These are phyloP conservation scores for Fagopyrum homotropicum DNA, from an alignment of 148 eudicot genomes.

Conservation along the genomic window DNA sequence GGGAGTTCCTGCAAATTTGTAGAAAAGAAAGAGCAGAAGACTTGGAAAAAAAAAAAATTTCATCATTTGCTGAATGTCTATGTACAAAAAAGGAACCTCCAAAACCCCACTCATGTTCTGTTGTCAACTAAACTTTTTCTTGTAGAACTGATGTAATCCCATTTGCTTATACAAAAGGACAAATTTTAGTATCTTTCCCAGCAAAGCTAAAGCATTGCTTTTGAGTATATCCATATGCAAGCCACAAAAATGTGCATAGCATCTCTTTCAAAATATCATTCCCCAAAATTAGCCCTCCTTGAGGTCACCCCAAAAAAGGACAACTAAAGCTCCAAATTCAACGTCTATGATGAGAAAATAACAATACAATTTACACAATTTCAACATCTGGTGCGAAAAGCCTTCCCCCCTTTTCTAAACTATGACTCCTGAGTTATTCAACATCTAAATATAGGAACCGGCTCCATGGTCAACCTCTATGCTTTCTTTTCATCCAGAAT, in stretches of 20 bases:
- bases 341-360: neutral
- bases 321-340: neutral
- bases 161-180: neutral
- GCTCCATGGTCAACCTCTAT: neutral
- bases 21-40: neutral
- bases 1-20: neutral
- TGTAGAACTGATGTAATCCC: neutral
- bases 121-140: neutral
- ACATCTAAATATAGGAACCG: neutral
- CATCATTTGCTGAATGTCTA: neutral
- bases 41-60: neutral
- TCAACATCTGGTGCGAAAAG: neutral
- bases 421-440: neutral
- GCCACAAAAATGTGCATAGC: constrained; percentile 11
- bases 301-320: neutral
- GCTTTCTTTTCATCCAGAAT: neutral
- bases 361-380: neutral
- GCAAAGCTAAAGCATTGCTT: constrained; percentile 1
- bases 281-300: neutral
- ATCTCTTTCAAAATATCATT: neutral
- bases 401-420: neutral
- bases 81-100: constrained; percentile 4
- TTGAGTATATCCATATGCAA: neutral
- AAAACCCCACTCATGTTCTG: neutral
- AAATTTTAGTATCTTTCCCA: neutral